A percentile compares a stretch with the other conserved stretches of the same genome.
These are phyloP conservation scores for Chamaecrista fasciculata DNA, from an alignment of 306 rosid genomes.

Conservation along the genomic window DNA sequence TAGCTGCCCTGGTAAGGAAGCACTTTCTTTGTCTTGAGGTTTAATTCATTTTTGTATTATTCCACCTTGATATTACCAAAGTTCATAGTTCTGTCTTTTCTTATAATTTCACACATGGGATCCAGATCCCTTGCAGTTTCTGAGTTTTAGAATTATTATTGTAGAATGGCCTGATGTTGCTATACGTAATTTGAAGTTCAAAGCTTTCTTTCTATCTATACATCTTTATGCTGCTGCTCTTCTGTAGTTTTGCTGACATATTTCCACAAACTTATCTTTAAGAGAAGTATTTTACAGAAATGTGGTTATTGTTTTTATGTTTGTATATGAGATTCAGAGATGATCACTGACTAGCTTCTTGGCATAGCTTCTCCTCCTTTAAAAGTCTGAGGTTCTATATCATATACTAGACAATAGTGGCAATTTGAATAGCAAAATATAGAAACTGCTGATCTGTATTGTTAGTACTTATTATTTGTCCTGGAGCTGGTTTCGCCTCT, in stretches of 20 bases:
- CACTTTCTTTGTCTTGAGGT: neutral
- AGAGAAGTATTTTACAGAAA: constrained; percentile 2
- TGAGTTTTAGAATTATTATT: neutral
- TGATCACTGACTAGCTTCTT: neutral
- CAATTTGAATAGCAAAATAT: neutral
- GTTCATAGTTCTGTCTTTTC: constrained; percentile 5
- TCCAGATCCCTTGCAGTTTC: constrained; percentile 12
- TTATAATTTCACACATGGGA: neutral
- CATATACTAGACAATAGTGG: neutral
- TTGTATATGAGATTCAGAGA: neutral
- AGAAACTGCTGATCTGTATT: neutral
- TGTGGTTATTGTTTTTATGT: neutral
- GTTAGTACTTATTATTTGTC: neutral
- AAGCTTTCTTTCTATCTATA: neutral
- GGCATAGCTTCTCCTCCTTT: neutral
- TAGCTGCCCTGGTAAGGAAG: constrained; percentile 74
- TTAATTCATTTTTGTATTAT: neutral
- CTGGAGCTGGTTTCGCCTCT: neutral
- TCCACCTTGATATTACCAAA: neutral
- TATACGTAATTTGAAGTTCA: neutral
- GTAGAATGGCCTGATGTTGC: neutral
- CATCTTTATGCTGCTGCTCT: constrained; percentile 3
- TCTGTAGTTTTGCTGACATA: constrained; percentile 5
- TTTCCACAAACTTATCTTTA: neutral
- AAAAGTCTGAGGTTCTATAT: neutral